Evolutionary conservation across 169 alveolate genomes (phyloP).

Genomic region (Ichthyophthirius multifiliis): DNA sequence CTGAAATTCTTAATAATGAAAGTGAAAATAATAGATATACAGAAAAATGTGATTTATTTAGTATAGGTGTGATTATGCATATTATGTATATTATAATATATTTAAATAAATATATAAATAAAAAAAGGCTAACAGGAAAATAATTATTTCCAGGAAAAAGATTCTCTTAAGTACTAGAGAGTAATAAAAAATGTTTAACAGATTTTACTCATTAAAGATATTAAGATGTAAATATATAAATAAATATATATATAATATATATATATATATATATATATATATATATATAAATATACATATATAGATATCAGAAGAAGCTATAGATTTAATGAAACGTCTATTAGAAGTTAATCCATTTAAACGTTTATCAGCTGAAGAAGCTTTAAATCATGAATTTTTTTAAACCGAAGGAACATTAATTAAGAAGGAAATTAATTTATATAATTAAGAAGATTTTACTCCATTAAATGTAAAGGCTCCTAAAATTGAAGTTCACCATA

Average conservation of each 20-base stretch:
- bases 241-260: too few species aligned
- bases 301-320: not conserved
- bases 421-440: too few species aligned
- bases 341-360: not conserved
- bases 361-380: not conserved
- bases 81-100: not conserved
- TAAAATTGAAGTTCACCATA: too few species aligned
- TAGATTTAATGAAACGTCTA: not conserved
- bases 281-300: not conserved
- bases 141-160: not conserved
- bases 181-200: not conserved
- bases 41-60: not conserved
- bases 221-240: not conserved
- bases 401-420: too few species aligned
- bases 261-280: not conserved
- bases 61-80: not conserved
- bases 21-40: constrained; percentile 10
- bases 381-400: not conserved
- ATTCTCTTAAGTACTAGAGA: not conserved
- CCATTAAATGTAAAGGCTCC: too few species aligned
- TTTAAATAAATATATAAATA: not conserved
- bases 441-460: too few species aligned
- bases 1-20: constrained; percentile 35
- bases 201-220: not conserved
- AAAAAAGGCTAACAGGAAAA: not conserved